Base-by-base conservation (phyloP, 352 stramenopile species). In the Pythium biforme region DNA sequence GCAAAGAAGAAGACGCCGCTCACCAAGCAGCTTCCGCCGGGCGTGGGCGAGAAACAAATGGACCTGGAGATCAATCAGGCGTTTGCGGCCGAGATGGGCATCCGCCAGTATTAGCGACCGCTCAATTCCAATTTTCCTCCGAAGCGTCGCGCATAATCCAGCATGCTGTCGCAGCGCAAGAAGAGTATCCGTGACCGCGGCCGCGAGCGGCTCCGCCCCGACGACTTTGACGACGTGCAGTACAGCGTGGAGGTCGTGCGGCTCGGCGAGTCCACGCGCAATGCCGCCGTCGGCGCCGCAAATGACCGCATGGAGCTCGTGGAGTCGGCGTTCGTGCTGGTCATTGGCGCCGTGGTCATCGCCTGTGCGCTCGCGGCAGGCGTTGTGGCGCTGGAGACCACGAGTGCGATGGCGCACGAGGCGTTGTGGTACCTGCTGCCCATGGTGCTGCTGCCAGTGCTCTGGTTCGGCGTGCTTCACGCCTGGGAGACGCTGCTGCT, bases 41-140 rank as follows among this genome's bases (percentile, higher is more conserved):
- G 69, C 11, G 17, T 57, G 20, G 66, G 62, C 0, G 79, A 85
- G 12, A 74, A 74, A 22, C 73, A 88, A n/a, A 59, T 86, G n/a
- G 84, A 93, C 62, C 86, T 80, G 40, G 77, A 89, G 53, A 57
- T 90, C 41, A 93, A 93, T 40, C 64, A 77, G 27, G 77, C 72
- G 19, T 86, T 93, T 53, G 77, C 74, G 10, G 55, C 81, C 59
- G 76, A 91, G 59, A 75, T 89, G 75, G 80, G 69, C 4, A 77
- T 91, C 48, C 70, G 66, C 12, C 77, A 80, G 34, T 73, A 86
- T 31, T 47, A 43, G 27, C 31, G 31, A 29, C 11, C 23, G 7
- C 9, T 43, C 19, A 10, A 33, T 22, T 2, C 37, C 8, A 43
- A 6, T 20, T 19, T 19, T 26, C n/a, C 7, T 40, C 25, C 29